These are phyloP conservation scores for Notholithocarpus densiflorus DNA, from an alignment of 306 rosid genomes.

Conservation along the genomic window DNA sequence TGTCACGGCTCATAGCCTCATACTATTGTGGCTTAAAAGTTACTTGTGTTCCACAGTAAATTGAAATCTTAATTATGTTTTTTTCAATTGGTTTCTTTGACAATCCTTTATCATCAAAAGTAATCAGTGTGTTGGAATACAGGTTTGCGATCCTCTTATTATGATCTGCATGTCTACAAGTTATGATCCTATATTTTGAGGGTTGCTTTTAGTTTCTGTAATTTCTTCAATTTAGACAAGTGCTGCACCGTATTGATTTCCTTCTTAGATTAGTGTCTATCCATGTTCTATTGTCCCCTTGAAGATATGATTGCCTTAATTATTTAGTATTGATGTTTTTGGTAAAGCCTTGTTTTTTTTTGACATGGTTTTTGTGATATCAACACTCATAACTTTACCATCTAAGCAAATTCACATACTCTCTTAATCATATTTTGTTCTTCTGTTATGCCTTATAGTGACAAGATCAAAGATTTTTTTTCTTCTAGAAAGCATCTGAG, in stretches of 20 bases:
- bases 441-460: background rate
- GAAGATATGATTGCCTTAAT: background rate
- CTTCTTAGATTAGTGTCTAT: background rate
- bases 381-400: too few relatives aligned
- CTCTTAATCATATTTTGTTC: background rate
- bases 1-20: background rate
- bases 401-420: background rate
- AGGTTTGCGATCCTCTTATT: too few relatives aligned
- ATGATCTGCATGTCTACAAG: too few relatives aligned
- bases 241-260: background rate
- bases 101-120: too few relatives aligned
- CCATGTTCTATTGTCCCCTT: background rate
- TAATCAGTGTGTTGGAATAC: too few relatives aligned
- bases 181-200: background rate
- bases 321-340: too few relatives aligned
- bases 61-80: too few relatives aligned
- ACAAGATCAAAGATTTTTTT: background rate
- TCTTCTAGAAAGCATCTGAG: background rate
- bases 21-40: background rate
- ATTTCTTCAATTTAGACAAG: background rate
- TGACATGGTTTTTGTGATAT: too few relatives aligned
- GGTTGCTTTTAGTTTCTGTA: background rate
- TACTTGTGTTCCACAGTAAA: background rate
- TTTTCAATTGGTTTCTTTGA: too few relatives aligned
- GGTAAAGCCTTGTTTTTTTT: too few relatives aligned